phyloP scores from a whole-genome alignment of 306 rosid species.

The Myrica gale region DNA sequence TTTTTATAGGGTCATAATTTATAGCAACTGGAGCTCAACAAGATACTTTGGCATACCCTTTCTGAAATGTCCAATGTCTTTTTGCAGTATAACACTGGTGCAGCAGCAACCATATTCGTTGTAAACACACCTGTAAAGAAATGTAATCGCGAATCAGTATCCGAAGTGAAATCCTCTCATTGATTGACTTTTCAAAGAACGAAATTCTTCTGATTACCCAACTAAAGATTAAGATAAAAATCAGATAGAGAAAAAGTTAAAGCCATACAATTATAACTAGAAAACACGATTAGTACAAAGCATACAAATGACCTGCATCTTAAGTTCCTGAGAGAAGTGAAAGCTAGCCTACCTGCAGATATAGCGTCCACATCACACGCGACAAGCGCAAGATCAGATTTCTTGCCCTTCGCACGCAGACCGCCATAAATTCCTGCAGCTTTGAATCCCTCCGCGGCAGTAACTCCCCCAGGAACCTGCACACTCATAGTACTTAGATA shows the following conservation, averaged over 20 bases:
- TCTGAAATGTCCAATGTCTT: constrained; percentile 39
- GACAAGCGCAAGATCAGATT: constrained; percentile 93
- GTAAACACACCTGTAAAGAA: constrained; percentile 70
- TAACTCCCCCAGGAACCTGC: constrained; percentile 89
- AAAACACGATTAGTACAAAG: constrained; percentile 7
- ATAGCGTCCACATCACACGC: constrained; percentile 89
- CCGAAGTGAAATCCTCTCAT: background rate
- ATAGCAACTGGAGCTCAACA: constrained; percentile 1
- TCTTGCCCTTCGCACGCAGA: constrained; percentile 68
- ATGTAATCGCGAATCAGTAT: background rate
- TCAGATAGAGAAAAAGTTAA: background rate
- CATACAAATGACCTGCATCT: background rate
- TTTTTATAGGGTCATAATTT: background rate
- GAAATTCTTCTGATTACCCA: too few relatives aligned
- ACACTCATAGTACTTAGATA: constrained; percentile 18
- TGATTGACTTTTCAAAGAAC: background rate
- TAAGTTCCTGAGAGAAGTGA: constrained; percentile 1
- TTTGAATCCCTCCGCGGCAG: constrained; percentile 87
- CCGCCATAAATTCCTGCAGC: constrained; percentile 89
- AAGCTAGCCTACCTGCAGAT: constrained; percentile 63
- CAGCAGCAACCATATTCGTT: constrained; percentile 90
- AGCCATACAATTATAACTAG: background rate
- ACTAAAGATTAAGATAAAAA: background rate
- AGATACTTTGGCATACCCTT: constrained; percentile 43
- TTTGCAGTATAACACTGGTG: constrained; percentile 90